These are phyloP conservation scores for Golubevia pallescens DNA, from an alignment of 1,284 basidiomycete species.

Conservation along the genomic window DNA sequence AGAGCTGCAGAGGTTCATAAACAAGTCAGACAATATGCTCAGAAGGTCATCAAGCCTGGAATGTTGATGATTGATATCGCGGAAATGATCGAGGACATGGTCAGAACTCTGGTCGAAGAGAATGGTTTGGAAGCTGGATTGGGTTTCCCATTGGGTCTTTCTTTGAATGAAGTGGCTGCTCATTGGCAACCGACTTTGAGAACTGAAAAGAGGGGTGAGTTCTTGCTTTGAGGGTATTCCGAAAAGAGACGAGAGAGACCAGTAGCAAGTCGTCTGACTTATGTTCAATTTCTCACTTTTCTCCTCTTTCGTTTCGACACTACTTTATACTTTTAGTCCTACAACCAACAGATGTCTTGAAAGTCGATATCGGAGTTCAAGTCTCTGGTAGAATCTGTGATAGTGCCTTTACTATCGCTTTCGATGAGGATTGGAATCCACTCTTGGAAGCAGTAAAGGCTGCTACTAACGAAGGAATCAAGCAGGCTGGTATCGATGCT, in stretches of 20 bases:
- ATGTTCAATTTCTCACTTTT: background rate
- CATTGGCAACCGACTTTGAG: conserved; percentile 96
- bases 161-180: conserved; percentile 91
- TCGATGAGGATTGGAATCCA: conserved; percentile 87
- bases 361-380: conserved; percentile 97
- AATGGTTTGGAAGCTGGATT: conserved; percentile 84
- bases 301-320: background rate
- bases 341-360: conserved; percentile 83
- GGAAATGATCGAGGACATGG: conserved; percentile 82
- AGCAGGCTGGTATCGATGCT: conserved; percentile 85
- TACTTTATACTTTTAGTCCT: conserved; percentile 79
- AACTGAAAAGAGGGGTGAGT: conserved; percentile 83
- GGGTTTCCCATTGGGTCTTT: conserved; percentile 96
- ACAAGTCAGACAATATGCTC: conserved; percentile 82
- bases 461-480: conserved; percentile 84
- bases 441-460: conserved; percentile 89
- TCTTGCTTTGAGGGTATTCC: no score
- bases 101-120: conserved; percentile 84
- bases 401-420: conserved; percentile 91
- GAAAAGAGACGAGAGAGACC: no score
- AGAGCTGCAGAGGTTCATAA: conserved; percentile 58
- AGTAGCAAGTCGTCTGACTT: no score
- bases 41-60: conserved; percentile 84
- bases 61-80: conserved; percentile 95
- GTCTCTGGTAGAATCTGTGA: conserved; percentile 92